Percentiles rank a stretch among this genome's conserved stretches.
phyloP scores from a whole-genome alignment of 805 yeast genomes.

The Candida xyloterini region DNA sequence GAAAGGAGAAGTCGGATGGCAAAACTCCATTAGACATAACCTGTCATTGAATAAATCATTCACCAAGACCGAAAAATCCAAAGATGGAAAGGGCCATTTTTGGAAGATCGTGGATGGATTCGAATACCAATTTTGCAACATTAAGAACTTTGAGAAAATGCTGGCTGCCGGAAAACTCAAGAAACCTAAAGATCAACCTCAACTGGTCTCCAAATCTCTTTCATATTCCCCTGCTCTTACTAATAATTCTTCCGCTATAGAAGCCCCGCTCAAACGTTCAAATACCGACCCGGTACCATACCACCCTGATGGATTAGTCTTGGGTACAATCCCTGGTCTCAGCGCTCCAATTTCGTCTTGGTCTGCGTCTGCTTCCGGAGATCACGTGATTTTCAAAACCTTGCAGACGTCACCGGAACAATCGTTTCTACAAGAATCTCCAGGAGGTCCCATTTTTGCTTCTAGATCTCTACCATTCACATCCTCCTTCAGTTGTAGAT shows the following conservation, averaged over 20 bases:
- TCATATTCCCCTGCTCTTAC: slow-evolving; percentile 5
- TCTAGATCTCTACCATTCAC: slow-evolving; percentile 49
- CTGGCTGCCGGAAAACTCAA: slow-evolving; percentile 13
- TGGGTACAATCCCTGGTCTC: slow-evolving; percentile 34
- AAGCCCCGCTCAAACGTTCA: slow-evolving; percentile 5
- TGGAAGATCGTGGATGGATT: slow-evolving; percentile 88
- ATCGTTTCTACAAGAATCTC: slow-evolving; percentile 23
- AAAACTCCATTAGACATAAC: slow-evolving; percentile 93
- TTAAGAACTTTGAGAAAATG: slow-evolving; percentile 44
- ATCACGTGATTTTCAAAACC: slow-evolving; percentile 27
- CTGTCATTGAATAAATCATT: slow-evolving; percentile 91
- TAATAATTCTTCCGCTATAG: slow-evolving; percentile 1
- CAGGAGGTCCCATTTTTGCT: slow-evolving; percentile 24
- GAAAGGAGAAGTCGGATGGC: slow-evolving; percentile 92
- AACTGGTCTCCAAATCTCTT: slow-evolving; percentile 9
- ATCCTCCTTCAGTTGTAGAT: slow-evolving; percentile 63
- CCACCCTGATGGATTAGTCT: slow-evolving; percentile 5
- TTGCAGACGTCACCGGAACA: slow-evolving; percentile 27
- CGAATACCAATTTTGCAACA: slow-evolving; percentile 76
- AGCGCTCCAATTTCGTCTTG: slow-evolving; percentile 40
- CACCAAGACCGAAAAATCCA: slow-evolving; percentile 84
- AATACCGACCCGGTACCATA: slow-evolving; percentile 7
- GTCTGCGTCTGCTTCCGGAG: slow-evolving; percentile 42
- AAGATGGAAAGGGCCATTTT: slow-evolving; percentile 87
- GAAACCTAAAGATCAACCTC: slow-evolving; percentile 7